Evolutionary conservation across 1,284 basidiomycete species (phyloP), one percentile per base, ranked within the genome.

Genomic region (Fomitopsis palustris): DNA sequence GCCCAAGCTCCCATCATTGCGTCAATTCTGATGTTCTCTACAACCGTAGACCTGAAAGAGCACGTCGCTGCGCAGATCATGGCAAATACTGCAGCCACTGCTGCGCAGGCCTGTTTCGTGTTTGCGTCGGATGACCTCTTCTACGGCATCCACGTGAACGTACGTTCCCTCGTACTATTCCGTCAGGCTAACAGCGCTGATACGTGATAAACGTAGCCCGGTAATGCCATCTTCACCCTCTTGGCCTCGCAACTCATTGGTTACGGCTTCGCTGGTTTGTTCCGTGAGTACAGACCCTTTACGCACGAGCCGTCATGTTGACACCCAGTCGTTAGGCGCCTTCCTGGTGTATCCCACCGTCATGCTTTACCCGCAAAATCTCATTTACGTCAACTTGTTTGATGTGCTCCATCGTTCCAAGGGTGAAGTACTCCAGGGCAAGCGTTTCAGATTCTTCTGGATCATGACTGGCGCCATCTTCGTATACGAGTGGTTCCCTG

Each of bases 61-160:
- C 83, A 86, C 67, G 81, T 83, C 37, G 79, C 82, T 2, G 82
- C 84, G 60, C 81, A 80, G n/a, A 84, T 86, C 61, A 82, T 86
- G 71, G 66, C 64, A 52, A 69, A 70, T 45, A 69, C 70, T 23
- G 69, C 71, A 54, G 70, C 69, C n/a, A 55, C 54, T 47, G 56
- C 53, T 9, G 47, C 60, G 1, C 54, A 45, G 47, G 69, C 69
- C 9, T 69, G 68, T 60, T 67, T 65, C 45, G 71, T 72, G 41
- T 70, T 72, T 52, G 71, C 72, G 19, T 70, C 70, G 3, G 69
- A 72, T 43, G 69, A 72, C 56, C 67, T 76, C 42, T 76, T 70
- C 63, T 76, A 76, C 65, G 65, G 72, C 65, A 70, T 72, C 60
- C 64, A 62, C n/a, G 62, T 74, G 31, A 75, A 73, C 61, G 62